Evolutionary conservation across 805 yeast species (phyloP).

Genomic region (Wickerhamiella domercqiae): DNA sequence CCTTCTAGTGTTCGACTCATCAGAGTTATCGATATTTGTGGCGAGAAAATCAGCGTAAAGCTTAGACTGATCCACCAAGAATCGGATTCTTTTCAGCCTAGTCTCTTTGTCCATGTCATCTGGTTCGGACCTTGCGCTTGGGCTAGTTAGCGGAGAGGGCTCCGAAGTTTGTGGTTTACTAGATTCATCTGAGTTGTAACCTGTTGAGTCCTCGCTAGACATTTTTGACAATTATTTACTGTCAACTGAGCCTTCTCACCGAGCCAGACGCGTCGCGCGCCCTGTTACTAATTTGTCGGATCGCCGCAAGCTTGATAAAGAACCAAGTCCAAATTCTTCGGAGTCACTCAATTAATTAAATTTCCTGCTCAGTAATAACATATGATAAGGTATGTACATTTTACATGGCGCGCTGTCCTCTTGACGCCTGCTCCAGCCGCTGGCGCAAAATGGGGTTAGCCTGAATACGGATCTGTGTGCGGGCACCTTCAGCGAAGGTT

Average conservation of each 20-base stretch:
- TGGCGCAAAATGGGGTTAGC: slow-evolving; percentile 24
- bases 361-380: no score
- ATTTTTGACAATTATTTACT: no score
- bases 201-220: not conserved
- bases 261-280: no score
- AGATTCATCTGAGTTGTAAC: not conserved
- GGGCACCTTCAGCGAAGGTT: slow-evolving; percentile 83
- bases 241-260: no score
- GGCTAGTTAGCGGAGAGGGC: no score
- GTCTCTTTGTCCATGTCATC: slow-evolving; percentile 32
- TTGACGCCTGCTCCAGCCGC: slow-evolving; percentile 16
- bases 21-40: slow-evolving; percentile 37
- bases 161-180: not conserved
- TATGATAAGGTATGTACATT: no score
- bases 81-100: slow-evolving; percentile 52
- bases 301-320: no score
- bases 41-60: slow-evolving; percentile 76
- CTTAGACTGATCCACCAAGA: slow-evolving; percentile 73
- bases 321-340: no score
- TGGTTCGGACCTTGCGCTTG: no score
- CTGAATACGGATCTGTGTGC: slow-evolving; percentile 61
- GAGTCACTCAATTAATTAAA: no score
- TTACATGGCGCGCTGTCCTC: no score
- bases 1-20: not conserved
- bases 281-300: no score